phyloP scores from a whole-genome alignment of 768 basidiomycete species.

The Lepiota brunneoincarnata region DNA sequence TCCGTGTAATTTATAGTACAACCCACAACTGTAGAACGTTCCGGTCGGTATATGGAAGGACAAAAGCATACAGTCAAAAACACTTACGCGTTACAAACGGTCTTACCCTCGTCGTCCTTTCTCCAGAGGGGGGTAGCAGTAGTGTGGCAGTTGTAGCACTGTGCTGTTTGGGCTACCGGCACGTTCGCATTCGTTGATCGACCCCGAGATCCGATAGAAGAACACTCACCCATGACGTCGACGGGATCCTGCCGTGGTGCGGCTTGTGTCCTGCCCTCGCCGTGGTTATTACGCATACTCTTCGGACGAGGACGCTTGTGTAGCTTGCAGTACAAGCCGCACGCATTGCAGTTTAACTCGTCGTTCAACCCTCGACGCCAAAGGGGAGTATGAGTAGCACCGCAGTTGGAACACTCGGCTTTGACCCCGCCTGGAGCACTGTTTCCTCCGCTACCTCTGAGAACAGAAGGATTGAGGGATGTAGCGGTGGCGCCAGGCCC shows the following conservation, averaged over 20 bases:
- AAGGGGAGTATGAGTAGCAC: conserved; percentile 84
- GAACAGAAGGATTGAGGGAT: conserved; percentile 45
- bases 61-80: conserved; percentile 5
- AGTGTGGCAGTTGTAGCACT: conserved; percentile 90
- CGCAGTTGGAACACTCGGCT: conserved; percentile 86
- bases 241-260: conserved; percentile 67
- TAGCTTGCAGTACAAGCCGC: conserved; percentile 86
- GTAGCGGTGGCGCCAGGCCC: conserved; percentile 68
- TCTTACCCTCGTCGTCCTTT: conserved; percentile 89
- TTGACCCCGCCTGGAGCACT: conserved; percentile 59
- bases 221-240: conserved; percentile 67
- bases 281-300: conserved; percentile 77
- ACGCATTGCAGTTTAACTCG: conserved; percentile 87
- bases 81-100: conserved; percentile 86
- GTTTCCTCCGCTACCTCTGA: conserved; percentile 33
- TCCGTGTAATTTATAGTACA: conserved; percentile 86
- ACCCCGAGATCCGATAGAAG: conserved; percentile 14
- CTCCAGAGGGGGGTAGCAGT: conserved; percentile 88
- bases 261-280: conserved; percentile 65
- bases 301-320: conserved; percentile 89
- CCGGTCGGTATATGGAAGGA: conserved; percentile 10
- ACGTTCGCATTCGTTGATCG: conserved; percentile 15
- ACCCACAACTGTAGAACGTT: conserved; percentile 55
- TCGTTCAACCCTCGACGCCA: conserved; percentile 87
- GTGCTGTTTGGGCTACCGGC: conserved; percentile 44